These are phyloP conservation scores for Candida krabiensis DNA, from an alignment of 805 yeast species.

Conservation along the genomic window DNA sequence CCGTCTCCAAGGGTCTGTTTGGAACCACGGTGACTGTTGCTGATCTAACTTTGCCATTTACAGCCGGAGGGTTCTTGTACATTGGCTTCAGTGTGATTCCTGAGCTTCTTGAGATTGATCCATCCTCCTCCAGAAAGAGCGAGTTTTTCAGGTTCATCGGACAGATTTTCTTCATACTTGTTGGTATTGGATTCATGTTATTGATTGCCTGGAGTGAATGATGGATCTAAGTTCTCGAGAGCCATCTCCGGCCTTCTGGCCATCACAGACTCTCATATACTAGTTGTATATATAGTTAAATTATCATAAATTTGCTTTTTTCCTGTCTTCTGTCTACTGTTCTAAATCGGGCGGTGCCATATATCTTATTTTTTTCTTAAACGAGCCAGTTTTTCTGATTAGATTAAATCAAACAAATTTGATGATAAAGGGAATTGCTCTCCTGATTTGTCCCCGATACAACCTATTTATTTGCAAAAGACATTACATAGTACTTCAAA, in stretches of 20 bases:
- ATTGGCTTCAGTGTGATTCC: conserved; percentile 80
- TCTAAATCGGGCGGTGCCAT: neutral
- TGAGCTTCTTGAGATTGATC: conserved; percentile 52
- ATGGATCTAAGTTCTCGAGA: too few relatives aligned
- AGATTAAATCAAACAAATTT: too few relatives aligned
- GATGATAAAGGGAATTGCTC: neutral
- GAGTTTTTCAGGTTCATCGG: conserved; percentile 40
- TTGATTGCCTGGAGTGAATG: conserved; percentile 47
- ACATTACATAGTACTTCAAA: too few relatives aligned
- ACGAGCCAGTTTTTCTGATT: conserved; percentile 1
- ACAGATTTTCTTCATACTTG: conserved; percentile 49
- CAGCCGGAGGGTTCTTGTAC: conserved; percentile 76
- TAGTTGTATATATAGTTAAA: too few relatives aligned
- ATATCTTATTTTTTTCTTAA: conserved; percentile 1
- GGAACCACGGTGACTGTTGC: conserved; percentile 52
- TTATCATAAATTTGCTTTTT: too few relatives aligned
- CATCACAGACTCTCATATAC: too few relatives aligned
- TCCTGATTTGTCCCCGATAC: too few relatives aligned
- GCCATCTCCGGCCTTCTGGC: too few relatives aligned
- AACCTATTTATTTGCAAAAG: too few relatives aligned
- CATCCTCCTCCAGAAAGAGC: conserved; percentile 34
- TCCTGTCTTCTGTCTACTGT: neutral
- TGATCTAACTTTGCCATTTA: conserved; percentile 63
- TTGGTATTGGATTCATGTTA: conserved; percentile 62
- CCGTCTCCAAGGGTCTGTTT: conserved; percentile 24